Evolutionary conservation across 148 eudicot species (phyloP), one percentile per base, ranked within the genome.

Genomic region (Persicaria maculosa): DNA sequence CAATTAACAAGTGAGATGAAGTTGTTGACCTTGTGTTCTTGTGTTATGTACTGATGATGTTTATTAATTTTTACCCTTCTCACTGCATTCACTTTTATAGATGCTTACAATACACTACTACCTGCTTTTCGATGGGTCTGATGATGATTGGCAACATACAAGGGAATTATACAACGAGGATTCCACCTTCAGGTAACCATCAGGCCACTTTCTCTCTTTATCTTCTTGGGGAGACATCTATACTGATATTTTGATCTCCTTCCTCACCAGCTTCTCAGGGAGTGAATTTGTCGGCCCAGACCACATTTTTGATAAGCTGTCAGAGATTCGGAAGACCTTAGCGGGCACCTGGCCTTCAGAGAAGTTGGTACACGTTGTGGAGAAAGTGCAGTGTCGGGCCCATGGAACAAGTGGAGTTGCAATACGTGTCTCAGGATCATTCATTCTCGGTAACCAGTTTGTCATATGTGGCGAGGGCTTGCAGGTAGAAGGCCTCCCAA

Each of bases 381-480:
- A 93, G 84, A 93, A 91, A 76, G 81, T 93, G 62, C 95, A 89
- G 68, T 93, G 98, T 64, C 97, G 93, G 50, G 85, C 90, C 79
- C 85, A 93, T 74, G 93, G 91, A 76, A 69, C 79, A 81, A 88
- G 85, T 46, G 95, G 97, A n/a, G 78, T 93, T 62, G 97, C 95
- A 74, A 87, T 93, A n/a, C 95, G 97, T 72, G 97, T 85, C 17
- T 88, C 89, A 0, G 98, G 98, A 20, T 91, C 98, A 7, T 90
- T 91, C 69, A 88, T 91, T 31, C 80, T 89, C 22, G 98, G 97
- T 12, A 91, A 89, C 68, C 98, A 89, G 61, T 91, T 91, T 74
- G 79, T 93, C 57, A 90, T 93, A 19, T 93, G 98, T 82, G 98
- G 98, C 31, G 98, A 93, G 59, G 98, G 97, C 14, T 78, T 93